Evolutionary conservation across 352 stramenopile genomes (phyloP), one percentile per base, ranked within the genome.

Genomic region (Globisporangium irregulare): DNA sequence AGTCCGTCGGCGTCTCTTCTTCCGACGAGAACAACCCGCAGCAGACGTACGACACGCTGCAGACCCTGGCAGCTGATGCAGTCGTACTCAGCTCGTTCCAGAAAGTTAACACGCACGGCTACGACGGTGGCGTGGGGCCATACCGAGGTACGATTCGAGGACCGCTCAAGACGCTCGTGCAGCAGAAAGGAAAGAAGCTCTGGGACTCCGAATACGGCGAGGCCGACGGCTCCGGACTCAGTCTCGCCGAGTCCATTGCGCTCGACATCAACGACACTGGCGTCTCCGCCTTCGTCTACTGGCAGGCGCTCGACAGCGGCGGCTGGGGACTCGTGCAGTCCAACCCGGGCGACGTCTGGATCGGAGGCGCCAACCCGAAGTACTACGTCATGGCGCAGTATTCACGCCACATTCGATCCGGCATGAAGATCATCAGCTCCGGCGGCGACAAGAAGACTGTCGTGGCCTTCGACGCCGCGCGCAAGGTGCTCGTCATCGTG

Each of bases 141-240:
- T 89, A 87, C 48, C 76, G 78, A 27, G 79, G 78, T 24, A 46
- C 65, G 8, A 73, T 82, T 64, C 77, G 79, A 9, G 69, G 22
- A 3, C 57, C 74, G 9, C 66, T 90, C 56, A 79, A 74, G 29
- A 69, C 61, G 6, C 68, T 86, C 2, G 56, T 66, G 38, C 69
- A 54, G 22, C 68, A 72, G 9, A 66, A 73, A 1, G 65, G 65
- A 20, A 90, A 82, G 62, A 75, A 66, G 27, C 62, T 90, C 0
- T 90, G 81, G 79, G 79, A 90, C 61, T 90, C 81, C 0, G 81
- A 90, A 59, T 84, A 90, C 58, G 79, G 79, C 8, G 81, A 90
- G 50, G 72, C 62, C 10, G 81, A 90, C 38, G 77, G 48, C 2
- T 75, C 73, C 9, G 81, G 79, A 25, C 55, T 87, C 6, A 82